A percentile compares a stretch with the other conserved stretches of the same genome.
Conservation (phyloP, 2,329 filamentous ascomycete species). For the Coleophoma eucalyptorum region DNA sequence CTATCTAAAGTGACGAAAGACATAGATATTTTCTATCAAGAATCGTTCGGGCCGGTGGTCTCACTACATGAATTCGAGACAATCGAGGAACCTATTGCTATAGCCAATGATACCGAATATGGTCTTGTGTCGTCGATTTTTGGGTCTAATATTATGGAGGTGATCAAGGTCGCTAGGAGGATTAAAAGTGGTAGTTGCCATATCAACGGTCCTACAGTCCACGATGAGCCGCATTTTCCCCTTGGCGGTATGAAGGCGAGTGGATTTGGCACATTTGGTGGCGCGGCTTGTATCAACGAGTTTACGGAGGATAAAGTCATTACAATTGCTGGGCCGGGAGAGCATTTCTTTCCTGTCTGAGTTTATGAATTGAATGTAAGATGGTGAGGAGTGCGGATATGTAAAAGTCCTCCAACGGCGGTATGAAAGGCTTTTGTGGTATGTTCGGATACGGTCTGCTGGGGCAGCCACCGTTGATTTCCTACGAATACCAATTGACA, state of each 20-base stretch:
- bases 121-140: slow-evolving; percentile 63
- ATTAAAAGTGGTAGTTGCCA: slow-evolving; percentile 56
- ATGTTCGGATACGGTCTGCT: too few relatives aligned
- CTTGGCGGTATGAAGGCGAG: slow-evolving; percentile 61
- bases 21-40: slow-evolving; percentile 72
- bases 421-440: too few relatives aligned
- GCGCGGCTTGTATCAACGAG: slow-evolving; percentile 47
- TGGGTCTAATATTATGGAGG: slow-evolving; percentile 50
- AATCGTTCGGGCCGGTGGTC: slow-evolving; percentile 60
- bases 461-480: too few relatives aligned
- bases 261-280: slow-evolving; percentile 56
- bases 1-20: slow-evolving; percentile 50
- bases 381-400: too few relatives aligned
- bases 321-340: too few relatives aligned
- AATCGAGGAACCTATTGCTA: slow-evolving; percentile 53
- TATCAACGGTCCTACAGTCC: slow-evolving; percentile 62
- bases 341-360: too few relatives aligned
- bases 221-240: slow-evolving; percentile 58
- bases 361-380: too few relatives aligned
- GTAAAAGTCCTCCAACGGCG: too few relatives aligned
- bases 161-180: slow-evolving; percentile 34
- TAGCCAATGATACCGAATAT: slow-evolving; percentile 63
- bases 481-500: too few relatives aligned
- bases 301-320: slow-evolving; percentile 61
- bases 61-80: slow-evolving; percentile 46